These are phyloP conservation scores for Camellia granthamiana DNA, from an alignment of 148 eudicot species.

Conservation along the genomic window DNA sequence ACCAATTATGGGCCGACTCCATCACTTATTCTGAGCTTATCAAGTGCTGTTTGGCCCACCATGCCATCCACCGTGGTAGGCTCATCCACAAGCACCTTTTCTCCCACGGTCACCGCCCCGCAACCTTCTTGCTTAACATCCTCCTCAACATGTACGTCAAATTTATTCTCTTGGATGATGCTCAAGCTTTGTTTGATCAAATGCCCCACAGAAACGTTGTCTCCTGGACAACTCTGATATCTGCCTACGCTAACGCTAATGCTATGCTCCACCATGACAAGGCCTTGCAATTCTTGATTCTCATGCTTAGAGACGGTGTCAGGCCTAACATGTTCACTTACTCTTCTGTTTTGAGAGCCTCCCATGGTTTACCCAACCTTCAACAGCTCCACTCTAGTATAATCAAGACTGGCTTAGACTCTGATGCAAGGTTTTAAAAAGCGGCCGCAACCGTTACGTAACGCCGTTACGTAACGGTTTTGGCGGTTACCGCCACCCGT, in stretches of 20 bases:
- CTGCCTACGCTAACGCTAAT: slow-evolving; percentile 11
- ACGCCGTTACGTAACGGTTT: too few relatives aligned
- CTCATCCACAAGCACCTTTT: slow-evolving; percentile 12
- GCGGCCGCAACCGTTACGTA: too few relatives aligned
- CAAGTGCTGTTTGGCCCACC: slow-evolving; percentile 12
- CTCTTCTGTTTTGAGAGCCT: slow-evolving; percentile 19
- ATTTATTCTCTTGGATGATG: background rate
- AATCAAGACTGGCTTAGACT: slow-evolving; percentile 12
- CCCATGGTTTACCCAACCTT: slow-evolving; percentile 13
- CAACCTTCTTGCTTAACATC: slow-evolving; percentile 8
- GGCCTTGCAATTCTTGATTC: slow-evolving; percentile 13
- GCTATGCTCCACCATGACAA: background rate
- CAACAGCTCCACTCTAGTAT: slow-evolving; percentile 10
- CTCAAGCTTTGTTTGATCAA: slow-evolving; percentile 8
- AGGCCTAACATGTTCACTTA: slow-evolving; percentile 15
- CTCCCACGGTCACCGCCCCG: background rate
- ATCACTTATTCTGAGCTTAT: slow-evolving; percentile 12
- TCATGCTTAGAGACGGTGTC: slow-evolving; percentile 14
- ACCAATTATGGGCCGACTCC: slow-evolving; percentile 9
- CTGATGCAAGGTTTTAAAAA: too few relatives aligned
- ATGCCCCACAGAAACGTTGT: slow-evolving; percentile 13
- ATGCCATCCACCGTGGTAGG: slow-evolving; percentile 5
- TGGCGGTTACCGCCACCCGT: too few relatives aligned
- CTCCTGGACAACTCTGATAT: slow-evolving; percentile 15
- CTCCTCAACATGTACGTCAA: slow-evolving; percentile 1